These are phyloP conservation scores for Sisymbrium altissimum DNA, from an alignment of 345 rosid genomes.

Conservation along the genomic window DNA sequence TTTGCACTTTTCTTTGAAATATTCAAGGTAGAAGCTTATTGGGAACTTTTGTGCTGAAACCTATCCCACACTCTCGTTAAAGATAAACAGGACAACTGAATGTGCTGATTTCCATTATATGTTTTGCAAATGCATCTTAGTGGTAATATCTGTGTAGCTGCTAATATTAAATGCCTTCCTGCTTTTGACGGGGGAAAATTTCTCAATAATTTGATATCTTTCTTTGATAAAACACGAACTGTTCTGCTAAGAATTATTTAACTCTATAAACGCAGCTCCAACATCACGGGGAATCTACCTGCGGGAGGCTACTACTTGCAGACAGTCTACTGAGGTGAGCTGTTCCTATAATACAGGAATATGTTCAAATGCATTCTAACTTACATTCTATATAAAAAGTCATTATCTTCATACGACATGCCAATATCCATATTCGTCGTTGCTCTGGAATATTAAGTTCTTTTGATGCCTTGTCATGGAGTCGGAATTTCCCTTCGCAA, in stretches of 20 bases:
- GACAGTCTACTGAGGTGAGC: constrained; percentile 74
- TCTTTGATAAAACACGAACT: neutral
- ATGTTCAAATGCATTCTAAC: constrained; percentile 10
- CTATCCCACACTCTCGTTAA: constrained; percentile 7
- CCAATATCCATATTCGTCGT: neutral
- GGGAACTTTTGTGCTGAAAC: constrained; percentile 13
- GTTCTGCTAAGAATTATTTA: neutral
- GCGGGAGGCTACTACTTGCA: constrained; percentile 70
- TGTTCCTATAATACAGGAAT: constrained; percentile 10
- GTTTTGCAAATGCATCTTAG: constrained; percentile 17
- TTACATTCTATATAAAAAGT: neutral
- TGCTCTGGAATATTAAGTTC: neutral
- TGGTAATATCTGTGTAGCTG: constrained; percentile 1
- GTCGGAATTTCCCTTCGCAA: neutral
- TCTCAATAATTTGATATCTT: neutral
- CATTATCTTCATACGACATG: neutral
- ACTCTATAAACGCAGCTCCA: constrained; percentile 58
- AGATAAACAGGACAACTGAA: neutral
- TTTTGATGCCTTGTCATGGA: constrained; percentile 2
- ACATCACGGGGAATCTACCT: constrained; percentile 83
- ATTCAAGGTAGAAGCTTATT: constrained; percentile 11
- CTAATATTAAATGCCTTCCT: constrained; percentile 1
- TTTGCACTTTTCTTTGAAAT: constrained; percentile 1
- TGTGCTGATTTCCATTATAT: neutral
- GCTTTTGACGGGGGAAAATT: neutral